phyloP scores from a whole-genome alignment of 441 rosid species.

The Erodium chrysanthum region DNA sequence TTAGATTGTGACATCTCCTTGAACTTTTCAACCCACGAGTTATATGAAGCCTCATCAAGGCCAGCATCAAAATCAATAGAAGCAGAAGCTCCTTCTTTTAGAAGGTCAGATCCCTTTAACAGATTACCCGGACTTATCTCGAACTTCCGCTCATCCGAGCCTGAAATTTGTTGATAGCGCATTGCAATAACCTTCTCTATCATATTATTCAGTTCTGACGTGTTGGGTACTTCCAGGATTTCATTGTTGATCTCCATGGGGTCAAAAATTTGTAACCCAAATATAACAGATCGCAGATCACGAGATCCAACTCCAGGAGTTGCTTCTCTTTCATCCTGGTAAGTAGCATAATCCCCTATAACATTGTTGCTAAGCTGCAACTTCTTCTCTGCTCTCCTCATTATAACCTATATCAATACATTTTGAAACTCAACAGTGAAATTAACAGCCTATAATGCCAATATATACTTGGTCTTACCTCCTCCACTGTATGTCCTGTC shows the following conservation, averaged over 20 bases:
- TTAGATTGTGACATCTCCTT: constrained; percentile 43
- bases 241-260: constrained; percentile 35
- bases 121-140: constrained; percentile 37
- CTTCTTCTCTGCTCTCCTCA: constrained; percentile 72
- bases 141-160: constrained; percentile 37
- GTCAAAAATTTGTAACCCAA: constrained; percentile 65
- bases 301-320: constrained; percentile 38
- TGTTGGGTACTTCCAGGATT: constrained; percentile 35
- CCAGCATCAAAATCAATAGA: constrained; percentile 34
- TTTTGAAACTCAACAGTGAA: constrained; percentile 6
- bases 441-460: constrained; percentile 6
- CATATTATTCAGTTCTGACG: constrained; percentile 46
- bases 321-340: constrained; percentile 39
- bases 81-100: constrained; percentile 27
- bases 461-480: constrained; percentile 33
- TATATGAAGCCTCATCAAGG: constrained; percentile 81
- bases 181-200: constrained; percentile 56
- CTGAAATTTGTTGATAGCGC: constrained; percentile 32
- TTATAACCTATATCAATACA: constrained; percentile 46
- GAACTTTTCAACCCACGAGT: constrained; percentile 72
- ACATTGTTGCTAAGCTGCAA: constrained; percentile 72
- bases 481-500: constrained; percentile 54
- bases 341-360: constrained; percentile 42
- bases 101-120: constrained; percentile 19
- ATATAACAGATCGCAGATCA: constrained; percentile 59